Conservation (phyloP, 2,329 filamentous ascomycete genomes). For the Chaetothyriales sp. region DNA sequence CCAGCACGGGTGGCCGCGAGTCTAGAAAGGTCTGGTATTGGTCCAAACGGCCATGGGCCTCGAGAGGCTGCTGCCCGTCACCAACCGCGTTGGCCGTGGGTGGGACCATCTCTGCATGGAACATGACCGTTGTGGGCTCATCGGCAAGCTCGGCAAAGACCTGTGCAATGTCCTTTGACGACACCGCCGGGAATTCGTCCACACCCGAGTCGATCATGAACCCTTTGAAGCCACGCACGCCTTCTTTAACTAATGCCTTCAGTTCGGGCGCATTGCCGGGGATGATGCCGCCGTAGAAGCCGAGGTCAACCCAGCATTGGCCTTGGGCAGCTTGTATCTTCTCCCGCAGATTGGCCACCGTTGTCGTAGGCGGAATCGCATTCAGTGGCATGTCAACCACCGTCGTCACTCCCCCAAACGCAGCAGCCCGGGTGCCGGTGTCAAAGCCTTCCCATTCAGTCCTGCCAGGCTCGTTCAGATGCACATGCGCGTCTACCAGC, state of each 20-base stretch:
- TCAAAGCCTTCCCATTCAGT: slow-evolving; percentile 98
- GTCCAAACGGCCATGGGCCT: slow-evolving; percentile 55
- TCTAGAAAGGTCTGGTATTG: slow-evolving; percentile 82
- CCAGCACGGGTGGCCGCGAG: slow-evolving; percentile 75
- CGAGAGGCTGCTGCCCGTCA: slow-evolving; percentile 55
- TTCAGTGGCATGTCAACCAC: slow-evolving; percentile 97
- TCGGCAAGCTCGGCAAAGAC: slow-evolving; percentile 70
- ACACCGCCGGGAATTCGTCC: slow-evolving; percentile 90
- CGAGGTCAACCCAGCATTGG: slow-evolving; percentile 97
- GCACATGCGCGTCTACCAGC: slow-evolving; percentile 90
- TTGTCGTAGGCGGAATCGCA: slow-evolving; percentile 91
- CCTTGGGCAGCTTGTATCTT: slow-evolving; percentile 72
- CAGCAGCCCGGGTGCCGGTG: slow-evolving; percentile 84
- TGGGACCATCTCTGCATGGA: slow-evolving; percentile 97
- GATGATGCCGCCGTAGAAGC: slow-evolving; percentile 89
- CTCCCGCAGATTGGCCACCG: slow-evolving; percentile 61
- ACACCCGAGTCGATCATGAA: slow-evolving; percentile 95
- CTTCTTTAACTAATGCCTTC: slow-evolving; percentile 63
- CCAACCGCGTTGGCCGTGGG: slow-evolving; percentile 65
- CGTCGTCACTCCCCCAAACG: slow-evolving; percentile 89
- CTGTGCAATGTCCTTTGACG: slow-evolving; percentile 57
- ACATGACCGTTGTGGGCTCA: slow-evolving; percentile 84
- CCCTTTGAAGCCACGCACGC: slow-evolving; percentile 91
- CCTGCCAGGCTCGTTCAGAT: slow-evolving; percentile 89
- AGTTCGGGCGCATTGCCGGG: slow-evolving; percentile 75